Evolutionary conservation across 2,329 filamentous ascomycete genomes (phyloP).

Genomic region (Dactylella cylindrospora): DNA sequence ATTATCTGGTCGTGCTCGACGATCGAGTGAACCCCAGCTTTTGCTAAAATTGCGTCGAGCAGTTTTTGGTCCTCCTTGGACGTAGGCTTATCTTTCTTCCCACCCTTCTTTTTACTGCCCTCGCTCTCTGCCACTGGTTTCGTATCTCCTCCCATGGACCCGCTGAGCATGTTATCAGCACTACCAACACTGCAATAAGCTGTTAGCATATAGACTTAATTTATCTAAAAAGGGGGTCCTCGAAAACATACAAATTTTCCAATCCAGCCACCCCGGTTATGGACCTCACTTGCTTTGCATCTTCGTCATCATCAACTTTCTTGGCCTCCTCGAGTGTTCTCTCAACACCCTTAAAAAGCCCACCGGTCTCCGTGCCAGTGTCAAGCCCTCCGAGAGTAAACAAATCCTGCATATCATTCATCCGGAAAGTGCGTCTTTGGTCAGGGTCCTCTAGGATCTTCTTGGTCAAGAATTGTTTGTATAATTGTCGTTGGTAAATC

Average conservation of each 20-base stretch:
- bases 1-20: slow-evolving; percentile 92
- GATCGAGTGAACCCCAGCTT: slow-evolving; percentile 82
- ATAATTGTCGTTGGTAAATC: slow-evolving; percentile 97
- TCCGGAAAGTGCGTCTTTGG: slow-evolving; percentile 84
- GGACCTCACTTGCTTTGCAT: slow-evolving; percentile 52
- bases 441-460: slow-evolving; percentile 94
- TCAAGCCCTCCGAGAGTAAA: slow-evolving; percentile 74
- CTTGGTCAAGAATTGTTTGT: slow-evolving; percentile 96
- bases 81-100: slow-evolving; percentile 47
- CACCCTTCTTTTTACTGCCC: neutral
- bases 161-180: slow-evolving; percentile 42
- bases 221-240: neutral
- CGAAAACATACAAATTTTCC: slow-evolving; percentile 63
- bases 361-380: slow-evolving; percentile 76
- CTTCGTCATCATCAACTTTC: slow-evolving; percentile 48
- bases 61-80: slow-evolving; percentile 66
- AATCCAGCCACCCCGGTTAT: slow-evolving; percentile 65
- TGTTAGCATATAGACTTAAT: slow-evolving; percentile 7
- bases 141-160: slow-evolving; percentile 36
- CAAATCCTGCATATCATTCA: slow-evolving; percentile 76
- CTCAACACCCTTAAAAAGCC: slow-evolving; percentile 84
- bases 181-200: slow-evolving; percentile 15
- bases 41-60: slow-evolving; percentile 84
- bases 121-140: too few relatives aligned
- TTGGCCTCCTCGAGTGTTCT: slow-evolving; percentile 62